Evolutionary conservation across 2,329 filamentous ascomycete genomes (phyloP).

Genomic region (Diaporthe sp.): DNA sequence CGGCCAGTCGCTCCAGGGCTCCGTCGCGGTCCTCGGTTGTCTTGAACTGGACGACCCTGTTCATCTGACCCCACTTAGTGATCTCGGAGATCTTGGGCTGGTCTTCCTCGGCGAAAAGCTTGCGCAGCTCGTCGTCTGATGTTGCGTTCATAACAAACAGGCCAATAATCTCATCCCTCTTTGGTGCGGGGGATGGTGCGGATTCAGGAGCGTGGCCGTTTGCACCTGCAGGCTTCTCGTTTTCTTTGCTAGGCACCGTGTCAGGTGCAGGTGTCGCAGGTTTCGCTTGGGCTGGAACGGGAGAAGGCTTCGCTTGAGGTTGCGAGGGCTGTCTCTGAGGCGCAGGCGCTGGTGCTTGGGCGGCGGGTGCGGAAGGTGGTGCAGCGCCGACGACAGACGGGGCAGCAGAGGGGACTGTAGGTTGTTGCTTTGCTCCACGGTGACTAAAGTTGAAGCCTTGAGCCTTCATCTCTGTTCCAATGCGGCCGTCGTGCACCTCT

Average conservation of each 20-base stretch:
- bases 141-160: constrained; percentile 92
- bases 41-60: constrained; percentile 90
- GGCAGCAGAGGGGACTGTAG: constrained; percentile 53
- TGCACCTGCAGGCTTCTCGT: constrained; percentile 66
- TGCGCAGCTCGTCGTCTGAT: constrained; percentile 84
- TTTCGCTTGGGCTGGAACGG: constrained; percentile 54
- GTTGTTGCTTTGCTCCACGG: constrained; percentile 84
- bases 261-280: constrained; percentile 65
- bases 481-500: constrained; percentile 94
- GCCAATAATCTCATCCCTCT: constrained; percentile 78
- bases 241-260: constrained; percentile 65
- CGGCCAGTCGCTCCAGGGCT: constrained; percentile 80
- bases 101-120: constrained; percentile 87
- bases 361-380: constrained; percentile 54
- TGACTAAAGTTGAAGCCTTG: constrained; percentile 99
- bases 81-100: constrained; percentile 83
- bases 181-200: constrained; percentile 68
- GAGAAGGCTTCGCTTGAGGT: constrained; percentile 59
- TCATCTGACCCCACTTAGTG: constrained; percentile 83
- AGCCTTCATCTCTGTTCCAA: constrained; percentile 98
- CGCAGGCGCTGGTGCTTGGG: constrained; percentile 48
- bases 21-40: constrained; percentile 83
- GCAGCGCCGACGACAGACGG: constrained; percentile 49
- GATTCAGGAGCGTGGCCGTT: constrained; percentile 70
- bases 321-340: constrained; percentile 55